phyloP scores from a whole-genome alignment of 768 basidiomycete species.

The Leucosporidium creatinivorum region DNA sequence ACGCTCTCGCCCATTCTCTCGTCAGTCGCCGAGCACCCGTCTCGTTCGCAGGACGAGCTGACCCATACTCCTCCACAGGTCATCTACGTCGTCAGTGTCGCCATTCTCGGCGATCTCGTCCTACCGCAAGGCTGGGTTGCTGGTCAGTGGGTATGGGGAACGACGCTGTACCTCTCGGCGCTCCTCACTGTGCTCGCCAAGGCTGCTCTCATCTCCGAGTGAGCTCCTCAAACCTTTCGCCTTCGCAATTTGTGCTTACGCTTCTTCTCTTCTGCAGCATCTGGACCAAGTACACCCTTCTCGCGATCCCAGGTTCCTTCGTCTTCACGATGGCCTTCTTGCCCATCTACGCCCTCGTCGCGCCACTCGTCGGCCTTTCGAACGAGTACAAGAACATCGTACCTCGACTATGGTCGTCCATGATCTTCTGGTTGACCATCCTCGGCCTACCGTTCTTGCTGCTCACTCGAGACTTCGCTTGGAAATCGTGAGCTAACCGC shows the following conservation, averaged over 20 bases:
- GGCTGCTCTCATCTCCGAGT: slow-evolving; percentile 96
- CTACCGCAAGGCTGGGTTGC: slow-evolving; percentile 70
- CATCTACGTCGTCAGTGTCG: slow-evolving; percentile 75
- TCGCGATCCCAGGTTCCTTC: slow-evolving; percentile 95
- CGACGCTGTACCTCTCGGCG: slow-evolving; percentile 86
- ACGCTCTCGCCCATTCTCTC: slow-evolving; percentile 82
- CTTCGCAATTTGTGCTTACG: slow-evolving; percentile 10
- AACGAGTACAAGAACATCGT: slow-evolving; percentile 84
- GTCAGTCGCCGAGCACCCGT: slow-evolving; percentile 47
- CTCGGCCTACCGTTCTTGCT: slow-evolving; percentile 76
- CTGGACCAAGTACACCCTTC: slow-evolving; percentile 98
- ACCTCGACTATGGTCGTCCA: slow-evolving; percentile 77
- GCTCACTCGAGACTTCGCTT: slow-evolving; percentile 77
- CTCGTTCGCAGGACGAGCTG: background rate
- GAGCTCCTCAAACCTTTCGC: slow-evolving; percentile 42
- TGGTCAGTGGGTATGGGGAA: slow-evolving; percentile 99
- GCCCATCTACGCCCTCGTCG: slow-evolving; percentile 78
- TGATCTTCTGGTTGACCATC: slow-evolving; percentile 82
- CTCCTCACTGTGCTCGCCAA: slow-evolving; percentile 93
- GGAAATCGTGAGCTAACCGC: slow-evolving; percentile 78
- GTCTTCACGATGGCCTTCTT: slow-evolving; percentile 92
- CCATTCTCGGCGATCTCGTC: slow-evolving; percentile 87
- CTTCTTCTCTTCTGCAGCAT: slow-evolving; percentile 50
- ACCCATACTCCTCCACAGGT: slow-evolving; percentile 49
- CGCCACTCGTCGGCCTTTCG: slow-evolving; percentile 81